These are phyloP conservation scores for Penicillium crystallinum DNA, from an alignment of 495 filamentous ascomycete species.

Conservation along the genomic window DNA sequence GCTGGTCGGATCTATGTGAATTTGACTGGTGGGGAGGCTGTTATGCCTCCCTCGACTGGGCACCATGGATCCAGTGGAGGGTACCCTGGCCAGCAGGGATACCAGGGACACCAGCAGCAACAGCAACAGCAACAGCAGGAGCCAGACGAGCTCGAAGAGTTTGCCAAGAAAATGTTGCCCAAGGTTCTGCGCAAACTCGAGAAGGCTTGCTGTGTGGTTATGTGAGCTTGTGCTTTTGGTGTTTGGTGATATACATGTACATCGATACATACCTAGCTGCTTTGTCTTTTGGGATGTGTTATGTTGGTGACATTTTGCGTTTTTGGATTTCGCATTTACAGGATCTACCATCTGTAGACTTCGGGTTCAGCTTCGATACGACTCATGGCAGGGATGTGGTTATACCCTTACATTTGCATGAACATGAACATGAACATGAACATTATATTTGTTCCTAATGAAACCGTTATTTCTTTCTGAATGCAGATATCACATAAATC, in stretches of 20 bases:
- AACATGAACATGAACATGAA: slow-evolving; percentile 1
- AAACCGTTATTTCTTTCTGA: not conserved
- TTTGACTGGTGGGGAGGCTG: slow-evolving; percentile 55
- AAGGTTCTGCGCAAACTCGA: slow-evolving; percentile 58
- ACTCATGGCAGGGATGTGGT: slow-evolving; percentile 3
- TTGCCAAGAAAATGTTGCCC: slow-evolving; percentile 58
- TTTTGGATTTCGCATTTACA: not conserved
- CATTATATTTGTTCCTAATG: slow-evolving; percentile 5
- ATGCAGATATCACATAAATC: not conserved
- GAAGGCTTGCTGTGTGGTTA: slow-evolving; percentile 70
- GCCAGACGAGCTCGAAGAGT: slow-evolving; percentile 58
- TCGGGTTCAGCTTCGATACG: not conserved
- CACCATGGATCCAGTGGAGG: slow-evolving; percentile 17
- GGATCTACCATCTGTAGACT: not conserved
- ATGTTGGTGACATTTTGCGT: not conserved
- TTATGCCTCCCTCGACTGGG: slow-evolving; percentile 45
- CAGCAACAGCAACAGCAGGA: slow-evolving; percentile 41
- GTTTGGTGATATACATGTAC: not conserved
- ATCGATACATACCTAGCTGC: not conserved
- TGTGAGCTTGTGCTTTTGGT: slow-evolving; percentile 47
- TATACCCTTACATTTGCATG: slow-evolving; percentile 3
- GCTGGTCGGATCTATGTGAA: slow-evolving; percentile 76
- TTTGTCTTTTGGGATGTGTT: not conserved
- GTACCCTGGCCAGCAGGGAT: not conserved
- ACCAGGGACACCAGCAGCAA: slow-evolving; percentile 26